Conservation (phyloP, 495 filamentous ascomycete genomes). For the Aspergillus asperescens region DNA sequence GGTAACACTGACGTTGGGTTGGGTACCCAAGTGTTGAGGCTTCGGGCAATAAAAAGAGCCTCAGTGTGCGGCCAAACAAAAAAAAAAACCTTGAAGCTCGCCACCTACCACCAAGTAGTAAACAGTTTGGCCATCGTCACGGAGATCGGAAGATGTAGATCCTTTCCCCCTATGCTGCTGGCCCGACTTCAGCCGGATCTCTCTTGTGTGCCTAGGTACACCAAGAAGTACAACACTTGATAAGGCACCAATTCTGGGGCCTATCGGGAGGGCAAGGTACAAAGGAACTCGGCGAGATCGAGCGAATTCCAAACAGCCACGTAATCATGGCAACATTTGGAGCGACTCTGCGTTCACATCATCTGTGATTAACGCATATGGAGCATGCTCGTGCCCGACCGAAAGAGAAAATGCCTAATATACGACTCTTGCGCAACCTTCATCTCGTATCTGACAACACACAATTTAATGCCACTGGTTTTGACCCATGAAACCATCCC, state of each 20-base stretch:
- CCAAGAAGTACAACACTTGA: not conserved
- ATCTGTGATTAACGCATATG: conserved; percentile 12
- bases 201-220: not conserved
- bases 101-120: not conserved
- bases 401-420: conserved; percentile 13
- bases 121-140: not conserved
- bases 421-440: conserved; percentile 16
- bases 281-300: conserved; percentile 5
- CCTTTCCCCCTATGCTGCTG: not conserved
- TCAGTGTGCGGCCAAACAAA: not conserved
- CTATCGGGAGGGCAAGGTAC: not conserved
- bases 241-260: conserved; percentile 4
- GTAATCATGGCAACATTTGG: conserved; percentile 12
- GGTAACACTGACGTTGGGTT: conserved; percentile 1
- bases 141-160: not conserved
- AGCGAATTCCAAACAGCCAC: conserved; percentile 13
- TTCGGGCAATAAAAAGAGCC: conserved; percentile 1
- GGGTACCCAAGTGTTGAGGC: conserved; percentile 6
- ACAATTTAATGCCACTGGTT: conserved; percentile 56
- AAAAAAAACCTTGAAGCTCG: not conserved
- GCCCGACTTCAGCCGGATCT: not conserved
- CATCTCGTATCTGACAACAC: not conserved
- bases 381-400: conserved; percentile 12
- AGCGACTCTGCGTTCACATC: conserved; percentile 15
- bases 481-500: conserved; percentile 65